Base-by-base conservation (phyloP, 2,329 filamentous ascomycete genomes). In the Zymoseptoria pseudotritici region DNA sequence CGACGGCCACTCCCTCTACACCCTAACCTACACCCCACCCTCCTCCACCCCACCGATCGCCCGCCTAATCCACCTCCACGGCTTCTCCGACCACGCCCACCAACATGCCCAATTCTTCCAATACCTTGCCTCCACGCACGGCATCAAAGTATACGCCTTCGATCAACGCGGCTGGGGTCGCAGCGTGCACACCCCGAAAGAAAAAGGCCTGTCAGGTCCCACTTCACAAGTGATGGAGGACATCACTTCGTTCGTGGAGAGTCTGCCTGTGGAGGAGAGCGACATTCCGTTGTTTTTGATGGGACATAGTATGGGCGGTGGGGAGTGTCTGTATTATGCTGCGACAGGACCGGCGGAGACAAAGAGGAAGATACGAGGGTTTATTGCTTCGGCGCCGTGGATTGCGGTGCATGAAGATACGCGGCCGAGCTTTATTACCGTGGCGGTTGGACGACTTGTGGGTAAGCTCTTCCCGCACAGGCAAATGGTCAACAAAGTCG, bases 241-340 rank as follows among this genome's bases (percentile, higher is more conserved):
- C 73, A 86, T 96, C 58, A 89, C 86, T 10, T 86, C 86, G 51
- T 90, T 97, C 72, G 79, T 94, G 20, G 50, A 50, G 53, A 54
- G 29, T 24, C 29, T 61, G 11, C 53, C 53, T 17, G 22, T 13
- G 20, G 49, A 56, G 7, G 67, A 66, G 19, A 9, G 24, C 8
- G 51, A 61, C 9, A 62, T 75, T 2, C 90, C 91, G 0, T 71
- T 95, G 17, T 97, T 96, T 75, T 81, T 97, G 20, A 85, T 94
- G 79, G 92, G 92, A 57, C 91, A 96, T 75, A 91, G 87, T 21
- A 96, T 96, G 90, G 92, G 92, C 65, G 92, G 92, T 61, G 90
- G 86, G 22, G 83, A 95, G 74, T 83, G 86, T 5, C 77, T 96
- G 8, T 85, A 83, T 51, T 86, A 84, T 66, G 77, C 76, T 61